Evolutionary conservation across 805 yeast genomes (phyloP).

Genomic region (Starmerella lactis-condensi): DNA sequence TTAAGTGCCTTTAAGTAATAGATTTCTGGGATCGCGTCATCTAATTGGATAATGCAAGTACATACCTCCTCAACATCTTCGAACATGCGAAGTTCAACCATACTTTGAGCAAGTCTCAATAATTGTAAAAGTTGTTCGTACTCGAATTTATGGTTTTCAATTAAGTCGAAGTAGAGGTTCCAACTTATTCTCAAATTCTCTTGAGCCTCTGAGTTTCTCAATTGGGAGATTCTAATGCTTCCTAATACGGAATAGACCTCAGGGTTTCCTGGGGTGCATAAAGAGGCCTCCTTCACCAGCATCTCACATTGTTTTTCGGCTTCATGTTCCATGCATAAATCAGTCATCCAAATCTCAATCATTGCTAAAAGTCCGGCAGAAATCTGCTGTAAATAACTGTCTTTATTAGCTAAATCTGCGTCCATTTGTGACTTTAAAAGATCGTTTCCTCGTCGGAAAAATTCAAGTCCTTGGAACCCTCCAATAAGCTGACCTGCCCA

Average conservation of each 20-base stretch:
- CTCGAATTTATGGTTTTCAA: slow-evolving; percentile 24
- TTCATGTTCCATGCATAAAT: slow-evolving; percentile 78
- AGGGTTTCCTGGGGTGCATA: slow-evolving; percentile 37
- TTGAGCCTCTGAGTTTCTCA: slow-evolving; percentile 50
- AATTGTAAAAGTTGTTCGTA: slow-evolving; percentile 44
- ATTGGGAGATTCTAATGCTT: slow-evolving; percentile 79
- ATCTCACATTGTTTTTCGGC: slow-evolving; percentile 71
- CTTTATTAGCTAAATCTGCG: slow-evolving; percentile 11
- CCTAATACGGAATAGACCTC: slow-evolving; percentile 71
- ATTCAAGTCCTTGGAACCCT: slow-evolving; percentile 50
- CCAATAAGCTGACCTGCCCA: slow-evolving; percentile 85
- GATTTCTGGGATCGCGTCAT: slow-evolving; percentile 68
- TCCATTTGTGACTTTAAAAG: slow-evolving; percentile 29
- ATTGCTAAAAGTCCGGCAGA: slow-evolving; percentile 65
- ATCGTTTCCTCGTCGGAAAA: slow-evolving; percentile 44
- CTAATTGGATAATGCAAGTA: slow-evolving; percentile 48
- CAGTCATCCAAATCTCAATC: slow-evolving; percentile 91
- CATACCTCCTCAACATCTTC: slow-evolving; percentile 54
- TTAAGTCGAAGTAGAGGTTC: slow-evolving; percentile 40
- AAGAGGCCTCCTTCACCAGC: slow-evolving; percentile 44
- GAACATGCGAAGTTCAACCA: slow-evolving; percentile 57
- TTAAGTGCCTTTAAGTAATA: slow-evolving; percentile 73
- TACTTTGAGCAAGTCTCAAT: slow-evolving; percentile 49
- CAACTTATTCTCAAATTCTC: slow-evolving; percentile 52
- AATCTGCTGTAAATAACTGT: slow-evolving; percentile 35